Percentiles rank a stretch among this genome's conserved stretches.
phyloP scores from a whole-genome alignment of 345 rosid genomes.

The Gossypium rotundifolium region DNA sequence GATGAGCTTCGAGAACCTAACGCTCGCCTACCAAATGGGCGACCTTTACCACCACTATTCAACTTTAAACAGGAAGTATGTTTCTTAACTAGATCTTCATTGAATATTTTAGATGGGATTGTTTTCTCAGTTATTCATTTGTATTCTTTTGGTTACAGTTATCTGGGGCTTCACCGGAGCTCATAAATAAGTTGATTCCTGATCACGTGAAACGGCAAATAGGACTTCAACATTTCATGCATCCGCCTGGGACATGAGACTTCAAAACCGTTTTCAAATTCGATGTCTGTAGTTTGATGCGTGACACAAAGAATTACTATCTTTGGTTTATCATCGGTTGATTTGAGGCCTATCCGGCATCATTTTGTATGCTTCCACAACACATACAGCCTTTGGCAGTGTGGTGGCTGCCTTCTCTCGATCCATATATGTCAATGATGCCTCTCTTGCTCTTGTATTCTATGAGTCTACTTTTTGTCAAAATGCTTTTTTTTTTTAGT shows the following conservation, averaged over 20 bases:
- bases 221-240: conserved; percentile 65
- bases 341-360: conserved; percentile 29
- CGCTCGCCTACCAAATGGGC: conserved; percentile 51
- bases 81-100: not conserved
- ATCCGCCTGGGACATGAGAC: conserved; percentile 54
- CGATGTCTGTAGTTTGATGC: conserved; percentile 21
- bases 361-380: conserved; percentile 23
- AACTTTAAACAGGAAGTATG: conserved; percentile 68
- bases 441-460: conserved; percentile 7
- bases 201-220: conserved; percentile 74
- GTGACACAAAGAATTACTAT: conserved; percentile 21
- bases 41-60: conserved; percentile 55
- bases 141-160: conserved; percentile 32
- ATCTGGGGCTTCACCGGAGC: conserved; percentile 65
- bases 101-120: not conserved
- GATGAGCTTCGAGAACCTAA: conserved; percentile 60
- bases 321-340: conserved; percentile 22
- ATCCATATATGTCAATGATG: conserved; percentile 13
- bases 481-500: conserved; percentile 13
- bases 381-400: conserved; percentile 23
- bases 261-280: conserved; percentile 5
- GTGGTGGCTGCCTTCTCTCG: conserved; percentile 19
- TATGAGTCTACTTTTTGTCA: not conserved
- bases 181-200: conserved; percentile 74
- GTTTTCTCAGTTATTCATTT: not conserved